A percentile compares a stretch with the other conserved stretches of the same genome.
These are phyloP conservation scores for Martiniozyma abietophila DNA, from an alignment of 805 yeast species.

Conservation along the genomic window DNA sequence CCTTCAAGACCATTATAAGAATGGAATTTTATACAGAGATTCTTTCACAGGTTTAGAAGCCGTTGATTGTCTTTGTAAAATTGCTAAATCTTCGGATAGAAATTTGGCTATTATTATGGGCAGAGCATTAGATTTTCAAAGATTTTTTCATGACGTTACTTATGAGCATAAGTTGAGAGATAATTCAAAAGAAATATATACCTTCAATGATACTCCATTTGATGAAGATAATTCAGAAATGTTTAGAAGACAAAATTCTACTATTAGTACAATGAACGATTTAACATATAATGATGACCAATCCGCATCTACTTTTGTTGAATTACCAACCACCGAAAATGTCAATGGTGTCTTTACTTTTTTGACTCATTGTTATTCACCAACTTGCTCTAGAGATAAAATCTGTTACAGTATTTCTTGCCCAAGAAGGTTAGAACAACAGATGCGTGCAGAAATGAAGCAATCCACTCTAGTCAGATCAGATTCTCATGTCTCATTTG, in stretches of 20 bases:
- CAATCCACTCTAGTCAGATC: conserved; percentile 77
- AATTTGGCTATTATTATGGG: conserved; percentile 84
- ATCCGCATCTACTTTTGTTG: conserved; percentile 1
- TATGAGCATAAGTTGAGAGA: conserved; percentile 91
- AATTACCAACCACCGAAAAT: conserved; percentile 3
- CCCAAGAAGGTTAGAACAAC: conserved; percentile 92
- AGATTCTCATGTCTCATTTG: conserved; percentile 59
- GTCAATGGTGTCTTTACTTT: conserved; percentile 92
- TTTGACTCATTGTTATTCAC: conserved; percentile 90
- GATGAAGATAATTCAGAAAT: conserved; percentile 14
- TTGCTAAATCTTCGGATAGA: conserved; percentile 84
- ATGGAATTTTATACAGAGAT: conserved; percentile 85
- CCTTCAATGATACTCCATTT: conserved; percentile 51
- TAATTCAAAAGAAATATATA: conserved; percentile 79
- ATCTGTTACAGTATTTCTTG: conserved; percentile 94
- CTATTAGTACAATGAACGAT: conserved; percentile 17
- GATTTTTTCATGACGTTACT: conserved; percentile 89
- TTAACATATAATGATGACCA: conserved; percentile 6
- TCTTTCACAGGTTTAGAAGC: conserved; percentile 93
- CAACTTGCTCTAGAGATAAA: conserved; percentile 84
- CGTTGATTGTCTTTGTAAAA: conserved; percentile 78
- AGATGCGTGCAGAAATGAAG: conserved; percentile 81
- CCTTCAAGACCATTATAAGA: conserved; percentile 73
- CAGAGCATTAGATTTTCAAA: conserved; percentile 88
- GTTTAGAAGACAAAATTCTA: conserved; percentile 22